Conservation (phyloP, 352 stramenopile genomes). For the Pythium plurisporium region DNA sequence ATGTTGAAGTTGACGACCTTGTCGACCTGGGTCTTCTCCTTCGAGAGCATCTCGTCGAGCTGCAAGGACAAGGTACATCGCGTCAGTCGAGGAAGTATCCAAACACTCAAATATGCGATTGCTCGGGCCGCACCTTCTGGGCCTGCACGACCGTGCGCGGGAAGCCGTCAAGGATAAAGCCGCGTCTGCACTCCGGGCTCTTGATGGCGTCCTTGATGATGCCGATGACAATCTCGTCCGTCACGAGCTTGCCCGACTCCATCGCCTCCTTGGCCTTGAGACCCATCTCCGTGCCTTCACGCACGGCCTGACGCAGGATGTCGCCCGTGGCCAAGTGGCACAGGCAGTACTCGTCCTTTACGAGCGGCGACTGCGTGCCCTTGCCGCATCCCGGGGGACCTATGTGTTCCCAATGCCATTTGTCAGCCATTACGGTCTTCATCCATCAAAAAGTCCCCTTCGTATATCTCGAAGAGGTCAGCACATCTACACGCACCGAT, state of each 20-base stretch:
- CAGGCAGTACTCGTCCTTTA: conserved; percentile 98
- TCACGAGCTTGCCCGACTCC: conserved; percentile 92
- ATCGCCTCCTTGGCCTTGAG: conserved; percentile 98
- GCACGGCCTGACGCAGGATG: conserved; percentile 97
- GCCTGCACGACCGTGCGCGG: conserved; percentile 97
- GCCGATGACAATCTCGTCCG: conserved; percentile 99
- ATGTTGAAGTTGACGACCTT: conserved; percentile 95
- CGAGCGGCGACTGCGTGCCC: conserved; percentile 97
- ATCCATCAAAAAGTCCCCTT: no score
- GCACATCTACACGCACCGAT: conserved; percentile 63
- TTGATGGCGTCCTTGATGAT: conserved; percentile 99
- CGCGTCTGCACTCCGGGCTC: conserved; percentile 94
- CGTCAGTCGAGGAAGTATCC: no score
- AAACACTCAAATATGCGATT: no score
- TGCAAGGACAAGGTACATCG: no score
- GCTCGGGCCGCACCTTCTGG: conserved; percentile 90
- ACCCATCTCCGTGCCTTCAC: conserved; percentile 95
- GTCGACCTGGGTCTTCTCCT: conserved; percentile 86
- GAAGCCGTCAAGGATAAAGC: conserved; percentile 99
- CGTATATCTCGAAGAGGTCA: no score
- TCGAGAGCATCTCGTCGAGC: conserved; percentile 95
- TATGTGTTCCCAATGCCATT: conserved; percentile 21
- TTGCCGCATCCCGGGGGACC: conserved; percentile 96
- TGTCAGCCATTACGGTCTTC: conserved; percentile 9
- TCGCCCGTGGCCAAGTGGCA: conserved; percentile 99